These are phyloP conservation scores for Thermomucor indicae-seudaticae DNA, from an alignment of 371 early-diverging fungal genomes.

Conservation along the genomic window DNA sequence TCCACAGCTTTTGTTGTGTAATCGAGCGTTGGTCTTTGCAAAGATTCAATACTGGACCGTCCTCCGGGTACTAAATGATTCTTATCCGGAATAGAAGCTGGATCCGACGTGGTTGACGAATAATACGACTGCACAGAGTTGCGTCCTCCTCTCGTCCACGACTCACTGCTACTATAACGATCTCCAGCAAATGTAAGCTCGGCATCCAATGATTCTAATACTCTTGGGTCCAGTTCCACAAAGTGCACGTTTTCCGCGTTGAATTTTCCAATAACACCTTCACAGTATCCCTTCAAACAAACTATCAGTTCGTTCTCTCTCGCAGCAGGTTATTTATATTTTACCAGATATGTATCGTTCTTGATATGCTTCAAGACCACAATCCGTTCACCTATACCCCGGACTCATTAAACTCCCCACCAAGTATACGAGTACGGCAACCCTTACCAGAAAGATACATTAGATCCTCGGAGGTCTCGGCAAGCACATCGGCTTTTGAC, in stretches of 20 bases:
- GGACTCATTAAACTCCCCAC: background rate
- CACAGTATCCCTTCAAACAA: conserved; percentile 46
- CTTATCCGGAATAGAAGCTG: conserved; percentile 12
- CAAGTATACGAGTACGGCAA: background rate
- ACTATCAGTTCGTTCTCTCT: background rate
- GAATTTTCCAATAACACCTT: conserved; percentile 55
- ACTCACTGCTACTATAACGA: too few species aligned
- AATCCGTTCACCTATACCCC: conserved; percentile 34
- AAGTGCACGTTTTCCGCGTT: conserved; percentile 56
- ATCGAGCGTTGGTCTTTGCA: background rate
- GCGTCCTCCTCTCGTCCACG: too few species aligned
- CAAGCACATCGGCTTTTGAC: conserved; percentile 48
- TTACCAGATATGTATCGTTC: conserved; percentile 41
- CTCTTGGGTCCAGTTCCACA: conserved; percentile 49
- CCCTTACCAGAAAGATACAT: conserved; percentile 54
- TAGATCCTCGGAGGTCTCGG: conserved; percentile 44
- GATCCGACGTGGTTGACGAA: conserved; percentile 22
- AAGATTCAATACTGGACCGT: conserved; percentile 34
- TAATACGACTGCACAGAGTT: conserved; percentile 21
- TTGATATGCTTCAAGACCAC: conserved; percentile 40
- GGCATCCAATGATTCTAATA: conserved; percentile 42
- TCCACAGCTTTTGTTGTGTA: conserved; percentile 1
- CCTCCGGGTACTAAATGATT: conserved; percentile 4
- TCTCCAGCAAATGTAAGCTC: too few species aligned
- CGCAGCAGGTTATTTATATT: background rate